Base-by-base conservation (phyloP, 2,329 filamentous ascomycete species). In the Colletotrichum scovillei region DNA sequence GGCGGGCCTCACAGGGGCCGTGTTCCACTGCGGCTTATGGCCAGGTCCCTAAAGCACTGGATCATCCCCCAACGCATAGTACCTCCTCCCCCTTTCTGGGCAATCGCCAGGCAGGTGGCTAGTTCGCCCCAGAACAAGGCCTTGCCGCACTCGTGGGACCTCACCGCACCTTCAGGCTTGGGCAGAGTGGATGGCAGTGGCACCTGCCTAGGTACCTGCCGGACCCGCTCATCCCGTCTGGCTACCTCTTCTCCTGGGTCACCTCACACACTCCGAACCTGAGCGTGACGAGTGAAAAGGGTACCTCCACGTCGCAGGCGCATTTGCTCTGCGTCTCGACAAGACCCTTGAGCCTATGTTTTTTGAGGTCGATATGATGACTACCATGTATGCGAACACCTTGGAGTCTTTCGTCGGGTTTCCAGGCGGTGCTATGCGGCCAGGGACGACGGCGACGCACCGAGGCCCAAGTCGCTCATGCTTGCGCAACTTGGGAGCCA, bases 111-210 rank as follows among this genome's bases (percentile, higher is more conserved):
- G 56, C 28, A 64, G 66, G 38, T 69, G 22, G 59, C 62, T 72
- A 72, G 70, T 66, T 64, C 46, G 70, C 58, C 70, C 66, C 70
- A 72, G 66, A 55, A 42, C 66, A 69, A 58, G 69, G 53, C 69
- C 42, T 28, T 63, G 59, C 59, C 66, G 19, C 42, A 49, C 42
- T 19, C 42, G 42, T 22, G 42, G 42, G 42, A 49, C 42, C 59
- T 56, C 64, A 55, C 66, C 66, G 32, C 59, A 64, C 42, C 49
- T 73, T 67, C 65, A 60, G 60, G 60, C 49, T 73, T 67, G 62
- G 67, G 67, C 67, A 73, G 67, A 63, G 65, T 73, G 66, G 38
- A 66, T 65, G 70, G 70, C 66, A 64, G 69, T 73, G 66, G 70
- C 66, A 64, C 59, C 66, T 73, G 42, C 42, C 66, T 69, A 30